Conservation (phyloP, 129 eudicot genomes). For the Gnaphalium uliginosum region DNA sequence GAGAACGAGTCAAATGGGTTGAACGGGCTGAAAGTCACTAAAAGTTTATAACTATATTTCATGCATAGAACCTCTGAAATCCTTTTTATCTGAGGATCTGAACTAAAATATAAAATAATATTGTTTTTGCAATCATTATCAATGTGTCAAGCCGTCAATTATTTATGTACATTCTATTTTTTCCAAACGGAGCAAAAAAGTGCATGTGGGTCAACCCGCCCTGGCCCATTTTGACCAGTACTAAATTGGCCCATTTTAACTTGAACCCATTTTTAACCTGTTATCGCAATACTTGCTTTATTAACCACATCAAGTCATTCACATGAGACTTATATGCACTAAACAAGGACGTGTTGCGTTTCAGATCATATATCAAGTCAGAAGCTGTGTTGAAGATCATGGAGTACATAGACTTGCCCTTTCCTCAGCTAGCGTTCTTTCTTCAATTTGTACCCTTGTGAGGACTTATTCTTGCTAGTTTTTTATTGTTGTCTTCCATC, state of each 20-base stretch:
- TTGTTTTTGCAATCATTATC: not conserved
- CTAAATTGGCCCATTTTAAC: not conserved
- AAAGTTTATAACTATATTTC: not conserved
- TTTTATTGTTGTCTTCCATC: not conserved
- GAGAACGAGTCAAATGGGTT: not conserved
- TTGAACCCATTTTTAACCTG: constrained; percentile 35
- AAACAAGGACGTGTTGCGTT: constrained; percentile 10
- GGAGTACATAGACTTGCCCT: constrained; percentile 96
- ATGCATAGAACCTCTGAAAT: not conserved
- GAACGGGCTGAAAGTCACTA: not conserved
- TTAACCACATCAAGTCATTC: not conserved
- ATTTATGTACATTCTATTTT: not conserved
- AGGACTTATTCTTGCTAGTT: constrained; percentile 27
- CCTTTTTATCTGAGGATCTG: not conserved
- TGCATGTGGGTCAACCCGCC: not conserved
- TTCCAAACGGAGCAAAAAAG: not conserved
- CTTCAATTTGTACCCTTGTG: constrained; percentile 83
- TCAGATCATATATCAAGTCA: constrained; percentile 91
- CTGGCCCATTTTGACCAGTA: not conserved
- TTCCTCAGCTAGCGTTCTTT: constrained; percentile 92
- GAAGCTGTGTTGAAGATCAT: constrained; percentile 96
- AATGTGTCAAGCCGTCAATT: not conserved
- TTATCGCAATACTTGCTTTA: constrained; percentile 69
- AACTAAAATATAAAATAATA: not conserved
- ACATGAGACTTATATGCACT: not conserved